A percentile compares a stretch with the other conserved stretches of the same genome.
Evolutionary conservation across 805 yeast species (phyloP).

Genomic region (Naumovozyma castellii): DNA sequence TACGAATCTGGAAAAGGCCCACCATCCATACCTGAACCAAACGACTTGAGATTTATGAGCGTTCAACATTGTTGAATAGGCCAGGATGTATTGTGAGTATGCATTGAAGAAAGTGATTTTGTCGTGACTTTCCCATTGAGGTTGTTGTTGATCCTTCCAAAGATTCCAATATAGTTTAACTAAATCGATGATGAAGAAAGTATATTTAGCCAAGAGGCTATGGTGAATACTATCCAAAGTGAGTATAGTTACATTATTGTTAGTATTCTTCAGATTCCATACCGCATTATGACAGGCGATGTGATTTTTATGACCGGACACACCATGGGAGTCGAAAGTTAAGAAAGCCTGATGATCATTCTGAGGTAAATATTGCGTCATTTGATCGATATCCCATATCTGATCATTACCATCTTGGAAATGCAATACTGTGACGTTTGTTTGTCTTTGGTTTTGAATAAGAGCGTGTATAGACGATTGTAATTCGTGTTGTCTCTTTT

Average conservation of each 20-base stretch:
- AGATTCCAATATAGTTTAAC: constrained; percentile 1
- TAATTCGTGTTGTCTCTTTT: constrained; percentile 51
- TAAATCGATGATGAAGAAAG: constrained; percentile 14
- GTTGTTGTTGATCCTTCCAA: background rate
- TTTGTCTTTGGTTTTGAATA: constrained; percentile 7
- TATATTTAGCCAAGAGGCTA: constrained; percentile 18
- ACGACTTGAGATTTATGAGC: constrained; percentile 88
- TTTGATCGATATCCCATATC: constrained; percentile 46
- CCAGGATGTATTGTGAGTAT: constrained; percentile 25
- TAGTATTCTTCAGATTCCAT: background rate
- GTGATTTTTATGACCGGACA: constrained; percentile 86
- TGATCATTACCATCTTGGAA: constrained; percentile 61
- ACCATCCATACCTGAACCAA: constrained; percentile 92
- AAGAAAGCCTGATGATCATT: constrained; percentile 36
- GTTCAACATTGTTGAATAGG: constrained; percentile 63
- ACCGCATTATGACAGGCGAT: constrained; percentile 43
- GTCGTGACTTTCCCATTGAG: too few relatives aligned
- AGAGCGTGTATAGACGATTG: constrained; percentile 17
- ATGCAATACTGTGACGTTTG: constrained; percentile 23
- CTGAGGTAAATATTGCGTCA: too few relatives aligned
- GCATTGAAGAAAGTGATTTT: constrained; percentile 25
- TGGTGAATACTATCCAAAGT: background rate
- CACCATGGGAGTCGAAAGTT: constrained; percentile 77
- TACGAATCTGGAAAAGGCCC: constrained; percentile 65
- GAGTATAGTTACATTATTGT: background rate